Base-by-base conservation (phyloP, 805 yeast genomes). In the Candida parachauliodes region DNA sequence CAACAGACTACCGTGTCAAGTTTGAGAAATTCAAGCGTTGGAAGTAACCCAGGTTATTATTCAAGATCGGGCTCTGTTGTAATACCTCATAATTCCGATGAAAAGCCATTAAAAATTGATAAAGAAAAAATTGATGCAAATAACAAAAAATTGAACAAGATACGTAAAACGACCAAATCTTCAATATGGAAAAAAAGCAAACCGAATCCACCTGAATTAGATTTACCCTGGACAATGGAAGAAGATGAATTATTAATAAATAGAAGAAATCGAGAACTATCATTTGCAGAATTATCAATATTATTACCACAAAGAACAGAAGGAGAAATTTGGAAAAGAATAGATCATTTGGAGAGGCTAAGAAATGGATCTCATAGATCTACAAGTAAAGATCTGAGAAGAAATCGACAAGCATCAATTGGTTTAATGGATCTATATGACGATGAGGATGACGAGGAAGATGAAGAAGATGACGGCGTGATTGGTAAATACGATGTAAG, bases 231-330 rank as follows among this genome's bases (percentile, higher is more conserved):
- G 79, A 59, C 74, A 2, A 60, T 64, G 49, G 93, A 84, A 36
- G 95, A 87, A 57, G 95, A 87, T 58, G 83, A 80, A 44, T 56
- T 87, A 26, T 49, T 77, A 29, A 71, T 72, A 32, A 68, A 75
- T 42, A 65, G 83, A 36, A 59, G 76, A 8, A 62, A 74, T 34
- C 63, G 79, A 46, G 82, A 81, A 39, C 60, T 88, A 28, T 74
- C 83, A 23, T 70, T 83, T 50, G 83, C 81, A 12, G 96, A 88
- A 59, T 63, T 88, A 26, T 72, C 83, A 11, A 80, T 87, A 23
- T 59, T 88, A 36, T 64, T 88, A 29, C 91, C 93, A 11, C 74
- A 72, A 40, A 74, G 87, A 45, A 70, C 93, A 0, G 88, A 83
- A 53, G 68, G 68, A n/a, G 93, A 86, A 48, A 88, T 88, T 29